Percentiles rank a stretch among this genome's conserved stretches.
phyloP scores from a whole-genome alignment of 768 basidiomycete species.

The Suillus cothurnatus region DNA sequence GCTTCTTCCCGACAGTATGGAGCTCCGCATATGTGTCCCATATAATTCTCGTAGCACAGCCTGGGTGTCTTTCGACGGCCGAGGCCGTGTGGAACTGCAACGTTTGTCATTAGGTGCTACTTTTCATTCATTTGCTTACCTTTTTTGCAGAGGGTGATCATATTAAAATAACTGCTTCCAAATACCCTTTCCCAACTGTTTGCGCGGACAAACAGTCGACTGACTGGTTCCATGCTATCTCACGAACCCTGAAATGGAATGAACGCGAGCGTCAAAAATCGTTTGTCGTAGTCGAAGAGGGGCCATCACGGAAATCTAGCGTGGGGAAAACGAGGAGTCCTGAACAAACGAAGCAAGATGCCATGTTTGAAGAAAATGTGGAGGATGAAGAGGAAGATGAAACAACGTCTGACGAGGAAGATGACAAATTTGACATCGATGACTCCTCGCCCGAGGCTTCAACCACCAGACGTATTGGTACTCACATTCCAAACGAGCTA shows the following conservation, averaged over 20 bases:
- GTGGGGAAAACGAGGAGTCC: constrained; percentile 19
- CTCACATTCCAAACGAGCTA: constrained; percentile 20
- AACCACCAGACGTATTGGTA: neutral
- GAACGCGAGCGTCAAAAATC: constrained; percentile 98
- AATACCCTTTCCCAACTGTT: constrained; percentile 97
- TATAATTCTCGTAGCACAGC: constrained; percentile 98
- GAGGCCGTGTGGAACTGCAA: constrained; percentile 93
- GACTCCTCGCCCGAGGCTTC: constrained; percentile 72
- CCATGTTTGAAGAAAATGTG: constrained; percentile 34
- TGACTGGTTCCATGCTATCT: constrained; percentile 98
- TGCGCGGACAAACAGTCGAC: constrained; percentile 97
- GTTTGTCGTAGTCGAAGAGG: constrained; percentile 96
- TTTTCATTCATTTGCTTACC: neutral
- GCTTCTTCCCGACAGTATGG: constrained; percentile 98
- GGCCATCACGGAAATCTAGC: constrained; percentile 48
- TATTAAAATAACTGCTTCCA: constrained; percentile 96
- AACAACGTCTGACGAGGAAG: constrained; percentile 61
- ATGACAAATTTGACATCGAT: constrained; percentile 90
- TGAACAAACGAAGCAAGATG: constrained; percentile 15
- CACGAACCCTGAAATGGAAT: constrained; percentile 98
- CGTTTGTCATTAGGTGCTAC: constrained; percentile 54
- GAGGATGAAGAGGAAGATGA: constrained; percentile 51
- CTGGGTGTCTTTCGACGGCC: constrained; percentile 98
- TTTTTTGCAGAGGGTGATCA: constrained; percentile 87
- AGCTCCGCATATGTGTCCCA: constrained; percentile 97